Evolutionary conservation across 129 eudicot species (phyloP), one percentile per base, ranked within the genome.

Genomic region (Artemisia argyi): DNA sequence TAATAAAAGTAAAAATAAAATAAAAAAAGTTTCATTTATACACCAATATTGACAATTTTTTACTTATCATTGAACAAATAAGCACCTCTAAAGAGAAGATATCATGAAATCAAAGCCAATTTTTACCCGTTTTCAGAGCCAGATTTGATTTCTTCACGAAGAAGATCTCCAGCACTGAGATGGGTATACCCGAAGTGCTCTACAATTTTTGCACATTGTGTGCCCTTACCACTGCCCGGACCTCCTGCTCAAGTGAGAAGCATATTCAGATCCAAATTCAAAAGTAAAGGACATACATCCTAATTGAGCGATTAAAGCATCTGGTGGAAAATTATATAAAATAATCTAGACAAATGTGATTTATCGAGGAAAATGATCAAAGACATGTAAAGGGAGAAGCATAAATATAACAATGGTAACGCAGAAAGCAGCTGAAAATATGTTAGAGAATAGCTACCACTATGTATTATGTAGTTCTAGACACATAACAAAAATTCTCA

Each of bases 101-200:
- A 52, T 39, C 35, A 57, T 17, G 59, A 26, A 42, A 61, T 3
- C 17, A 47, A 46, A 26, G 47, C 57, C 7, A 42, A 11, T 24
- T 44, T 89, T 48, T 87, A 95, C 99, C 99, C 99, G 69, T 95
- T 88, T 73, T 88, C 96, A 32, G 99, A 90, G 65, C 96, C 99
- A 76, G 97, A 95, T 79, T 90, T 95, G 12, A 79, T 84, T 85
- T 95, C 99, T 42, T 91, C 99, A 47, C 97, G 78, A 55, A 95
- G 92, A 83, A 95, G 99, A 79, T 95, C 99, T 60, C 99, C 99
- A 55, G 99, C 99, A 88, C 99, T 95, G 48, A 95, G 97, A 86
- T 95, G 99, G 65, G 99, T 88, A 73, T 95, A 95, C 77, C 99
- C 99, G 53, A 86, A 95, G 17, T 95, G 81, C 68, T 88, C 76